A percentile compares a stretch with the other conserved stretches of the same genome.
These are phyloP conservation scores for Davidsoniella eucalypti DNA, from an alignment of 2,329 filamentous ascomycete genomes.

Conservation along the genomic window DNA sequence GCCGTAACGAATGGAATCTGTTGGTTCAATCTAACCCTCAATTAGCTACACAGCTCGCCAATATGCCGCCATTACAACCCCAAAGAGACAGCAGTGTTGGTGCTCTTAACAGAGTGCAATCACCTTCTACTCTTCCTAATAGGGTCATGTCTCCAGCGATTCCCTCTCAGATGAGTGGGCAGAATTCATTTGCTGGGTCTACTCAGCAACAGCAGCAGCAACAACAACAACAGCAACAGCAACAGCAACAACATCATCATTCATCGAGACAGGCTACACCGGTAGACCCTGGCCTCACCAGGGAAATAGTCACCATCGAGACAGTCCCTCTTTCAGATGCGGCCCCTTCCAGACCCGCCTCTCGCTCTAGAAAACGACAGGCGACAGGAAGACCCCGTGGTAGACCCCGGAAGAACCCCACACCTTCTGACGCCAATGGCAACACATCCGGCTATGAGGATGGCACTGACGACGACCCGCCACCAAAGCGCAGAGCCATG, in stretches of 20 bases:
- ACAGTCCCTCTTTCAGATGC: slow-evolving; percentile 14
- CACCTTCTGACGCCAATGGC: slow-evolving; percentile 28
- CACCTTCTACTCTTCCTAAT: neutral
- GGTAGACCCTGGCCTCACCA: neutral
- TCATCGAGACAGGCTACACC: slow-evolving; percentile 6
- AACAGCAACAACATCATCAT: neutral
- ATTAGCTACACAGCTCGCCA: slow-evolving; percentile 18
- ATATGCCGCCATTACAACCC: neutral
- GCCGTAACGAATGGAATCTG: slow-evolving; percentile 61
- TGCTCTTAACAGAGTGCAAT: neutral
- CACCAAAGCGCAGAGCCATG: slow-evolving; percentile 56
- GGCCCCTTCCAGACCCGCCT: slow-evolving; percentile 38
- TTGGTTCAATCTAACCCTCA: slow-evolving; percentile 58
- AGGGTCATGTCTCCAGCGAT: slow-evolving; percentile 1
- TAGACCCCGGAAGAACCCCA: slow-evolving; percentile 36
- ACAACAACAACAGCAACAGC: neutral
- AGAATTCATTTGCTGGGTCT: neutral
- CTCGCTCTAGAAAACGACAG: slow-evolving; percentile 35
- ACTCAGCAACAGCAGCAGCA: neutral
- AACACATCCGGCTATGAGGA: slow-evolving; percentile 63
- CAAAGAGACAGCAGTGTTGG: neutral
- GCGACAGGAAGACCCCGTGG: slow-evolving; percentile 40
- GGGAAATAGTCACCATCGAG: slow-evolving; percentile 4
- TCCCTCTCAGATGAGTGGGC: neutral
- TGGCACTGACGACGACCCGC: slow-evolving; percentile 38